phyloP scores from a whole-genome alignment of 768 basidiomycete species.

The Boletus subparvulus region DNA sequence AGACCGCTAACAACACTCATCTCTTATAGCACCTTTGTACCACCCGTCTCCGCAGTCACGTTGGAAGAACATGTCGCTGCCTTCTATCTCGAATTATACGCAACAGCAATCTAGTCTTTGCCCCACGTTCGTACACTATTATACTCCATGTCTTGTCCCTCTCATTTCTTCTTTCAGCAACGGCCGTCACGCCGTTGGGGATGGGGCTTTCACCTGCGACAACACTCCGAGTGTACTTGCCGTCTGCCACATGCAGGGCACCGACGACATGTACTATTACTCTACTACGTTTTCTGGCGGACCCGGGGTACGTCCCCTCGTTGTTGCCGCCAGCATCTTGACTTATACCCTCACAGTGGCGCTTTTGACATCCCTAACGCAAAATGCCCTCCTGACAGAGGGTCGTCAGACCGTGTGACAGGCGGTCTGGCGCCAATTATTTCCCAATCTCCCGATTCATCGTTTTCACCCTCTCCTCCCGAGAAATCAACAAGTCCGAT shows the following conservation, averaged over 20 bases:
- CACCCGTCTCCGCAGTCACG: conserved; percentile 47
- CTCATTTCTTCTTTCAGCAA: conserved; percentile 53
- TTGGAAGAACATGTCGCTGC: conserved; percentile 85
- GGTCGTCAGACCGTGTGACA: conserved; percentile 97
- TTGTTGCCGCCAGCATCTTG: neutral
- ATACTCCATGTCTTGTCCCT: conserved; percentile 5
- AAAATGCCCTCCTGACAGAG: conserved; percentile 95
- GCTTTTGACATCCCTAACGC: conserved; percentile 88
- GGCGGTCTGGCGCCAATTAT: conserved; percentile 74
- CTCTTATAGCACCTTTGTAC: conserved; percentile 1
- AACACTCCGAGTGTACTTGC: conserved; percentile 77
- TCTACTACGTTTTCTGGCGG: conserved; percentile 94
- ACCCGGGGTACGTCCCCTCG: conserved; percentile 63
- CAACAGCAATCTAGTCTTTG: conserved; percentile 88
- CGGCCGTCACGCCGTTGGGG: conserved; percentile 95
- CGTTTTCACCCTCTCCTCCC: conserved; percentile 31
- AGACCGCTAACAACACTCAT: neutral
- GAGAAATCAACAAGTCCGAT: conserved; percentile 21
- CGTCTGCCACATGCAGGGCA: conserved; percentile 82
- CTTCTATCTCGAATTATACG: conserved; percentile 66
- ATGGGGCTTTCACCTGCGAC: conserved; percentile 88
- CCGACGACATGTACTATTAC: conserved; percentile 82
- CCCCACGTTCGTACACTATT: conserved; percentile 69
- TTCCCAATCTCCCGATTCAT: conserved; percentile 43
- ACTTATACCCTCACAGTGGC: conserved; percentile 58